Conservation (phyloP, 306 rosid species). For the Crotalaria pallida region DNA sequence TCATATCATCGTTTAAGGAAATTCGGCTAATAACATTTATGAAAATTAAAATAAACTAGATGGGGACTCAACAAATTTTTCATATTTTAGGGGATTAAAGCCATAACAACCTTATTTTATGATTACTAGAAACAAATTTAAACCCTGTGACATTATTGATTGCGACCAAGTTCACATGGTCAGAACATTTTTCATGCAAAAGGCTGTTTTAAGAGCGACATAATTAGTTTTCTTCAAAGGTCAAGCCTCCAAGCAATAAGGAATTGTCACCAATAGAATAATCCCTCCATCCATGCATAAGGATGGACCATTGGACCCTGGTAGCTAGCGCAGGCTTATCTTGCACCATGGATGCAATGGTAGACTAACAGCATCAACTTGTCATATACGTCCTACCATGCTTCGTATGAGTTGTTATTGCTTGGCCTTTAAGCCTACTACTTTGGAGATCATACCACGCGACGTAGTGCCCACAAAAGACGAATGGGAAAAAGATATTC, state of each 20-base stretch:
- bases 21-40: too few species aligned
- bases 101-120: too few species aligned
- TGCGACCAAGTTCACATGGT: not conserved
- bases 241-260: not conserved
- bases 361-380: not conserved
- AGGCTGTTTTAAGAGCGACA: not conserved
- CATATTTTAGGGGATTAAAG: too few species aligned
- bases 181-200: not conserved
- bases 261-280: constrained; percentile 12
- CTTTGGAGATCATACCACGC: constrained; percentile 14
- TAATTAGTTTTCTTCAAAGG: not conserved
- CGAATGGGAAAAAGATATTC: constrained; percentile 18
- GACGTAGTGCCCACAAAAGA: constrained; percentile 18
- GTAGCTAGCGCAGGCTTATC: not conserved
- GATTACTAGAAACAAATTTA: too few species aligned
- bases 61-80: too few species aligned
- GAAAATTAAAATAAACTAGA: too few species aligned
- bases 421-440: constrained; percentile 52
- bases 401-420: constrained; percentile 20
- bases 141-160: not conserved
- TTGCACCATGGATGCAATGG: not conserved
- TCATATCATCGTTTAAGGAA: too few species aligned
- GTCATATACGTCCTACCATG: not conserved
- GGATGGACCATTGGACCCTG: constrained; percentile 11
- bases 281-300: constrained; percentile 4